Conservation (phyloP, 139 green algal species). For the Desmodesmus armatus region DNA sequence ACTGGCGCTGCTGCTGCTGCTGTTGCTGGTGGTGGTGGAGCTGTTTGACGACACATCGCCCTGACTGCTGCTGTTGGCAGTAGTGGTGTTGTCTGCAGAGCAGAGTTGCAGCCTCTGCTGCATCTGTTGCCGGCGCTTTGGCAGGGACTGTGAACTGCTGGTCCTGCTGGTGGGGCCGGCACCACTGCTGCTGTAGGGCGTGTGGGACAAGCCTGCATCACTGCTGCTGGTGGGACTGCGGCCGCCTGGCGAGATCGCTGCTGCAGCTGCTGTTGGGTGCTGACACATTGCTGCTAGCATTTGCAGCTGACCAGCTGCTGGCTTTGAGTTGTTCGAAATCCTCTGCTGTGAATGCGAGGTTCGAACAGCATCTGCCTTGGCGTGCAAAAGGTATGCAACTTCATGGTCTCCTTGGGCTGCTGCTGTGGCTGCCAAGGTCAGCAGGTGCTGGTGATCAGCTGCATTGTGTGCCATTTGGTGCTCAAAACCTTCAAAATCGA, state of each 20-base stretch:
- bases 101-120: not conserved
- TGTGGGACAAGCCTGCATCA: not conserved
- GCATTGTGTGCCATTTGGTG: too few relatives aligned
- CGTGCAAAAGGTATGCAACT: slow-evolving; percentile 15
- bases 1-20: slow-evolving; percentile 18
- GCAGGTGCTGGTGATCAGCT: too few relatives aligned
- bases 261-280: not conserved
- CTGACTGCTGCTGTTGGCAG: not conserved
- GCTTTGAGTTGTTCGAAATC: not conserved
- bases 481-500: too few relatives aligned
- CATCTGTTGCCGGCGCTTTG: not conserved
- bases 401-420: slow-evolving; percentile 22
- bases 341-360: not conserved
- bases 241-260: not conserved
- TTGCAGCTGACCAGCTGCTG: slow-evolving; percentile 5
- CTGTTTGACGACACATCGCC: not conserved
- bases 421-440: slow-evolving; percentile 9
- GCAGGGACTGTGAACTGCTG: not conserved
- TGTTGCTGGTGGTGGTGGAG: slow-evolving; percentile 6
- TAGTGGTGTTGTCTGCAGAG: not conserved
- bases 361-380: not conserved
- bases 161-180: not conserved
- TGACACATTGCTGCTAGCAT: not conserved
- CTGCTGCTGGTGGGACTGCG: slow-evolving; percentile 12
- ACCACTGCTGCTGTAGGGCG: not conserved